Percentiles rank a stretch among this genome's conserved stretches.
These are phyloP conservation scores for Eucalyptus globulus DNA, from an alignment of 345 rosid species.

Conservation along the genomic window DNA sequence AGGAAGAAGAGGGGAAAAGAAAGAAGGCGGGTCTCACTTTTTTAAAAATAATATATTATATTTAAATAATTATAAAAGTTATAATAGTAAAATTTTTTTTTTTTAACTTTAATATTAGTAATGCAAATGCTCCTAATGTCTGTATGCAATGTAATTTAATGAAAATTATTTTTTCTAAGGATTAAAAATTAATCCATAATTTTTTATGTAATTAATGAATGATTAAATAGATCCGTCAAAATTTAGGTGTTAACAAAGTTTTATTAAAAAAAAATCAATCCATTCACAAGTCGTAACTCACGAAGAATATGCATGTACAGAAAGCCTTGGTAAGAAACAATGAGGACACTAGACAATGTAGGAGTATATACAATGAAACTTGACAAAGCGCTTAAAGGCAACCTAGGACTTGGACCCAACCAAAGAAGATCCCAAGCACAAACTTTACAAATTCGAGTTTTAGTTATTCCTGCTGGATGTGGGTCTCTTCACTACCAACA, in stretches of 20 bases:
- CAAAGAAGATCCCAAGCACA: background rate
- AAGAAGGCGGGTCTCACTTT: too few species aligned
- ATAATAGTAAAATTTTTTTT: too few species aligned
- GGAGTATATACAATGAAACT: background rate
- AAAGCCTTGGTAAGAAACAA: background rate
- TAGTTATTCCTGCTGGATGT: background rate
- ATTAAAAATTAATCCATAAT: rapidly evolving
- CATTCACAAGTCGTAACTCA: background rate
- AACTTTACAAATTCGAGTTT: background rate
- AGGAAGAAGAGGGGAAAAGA: too few species aligned
- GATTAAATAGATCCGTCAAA: too few species aligned
- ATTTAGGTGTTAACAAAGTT: rapidly evolving
- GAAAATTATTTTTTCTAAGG: too few species aligned
- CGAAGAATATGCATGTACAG: background rate
- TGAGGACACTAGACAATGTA: background rate
- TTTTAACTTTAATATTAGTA: too few species aligned
- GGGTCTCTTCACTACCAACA: too few species aligned
- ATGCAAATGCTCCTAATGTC: rapidly evolving
- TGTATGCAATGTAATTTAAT: rapidly evolving
- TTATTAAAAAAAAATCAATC: background rate
- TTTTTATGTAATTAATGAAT: too few species aligned
- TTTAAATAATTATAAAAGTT: too few species aligned
- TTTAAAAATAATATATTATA: too few species aligned
- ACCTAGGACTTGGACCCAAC: background rate
- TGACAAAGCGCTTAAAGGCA: background rate